Conservation (phyloP, 768 basidiomycete species). For the Rhodotorula taiwanensis region DNA sequence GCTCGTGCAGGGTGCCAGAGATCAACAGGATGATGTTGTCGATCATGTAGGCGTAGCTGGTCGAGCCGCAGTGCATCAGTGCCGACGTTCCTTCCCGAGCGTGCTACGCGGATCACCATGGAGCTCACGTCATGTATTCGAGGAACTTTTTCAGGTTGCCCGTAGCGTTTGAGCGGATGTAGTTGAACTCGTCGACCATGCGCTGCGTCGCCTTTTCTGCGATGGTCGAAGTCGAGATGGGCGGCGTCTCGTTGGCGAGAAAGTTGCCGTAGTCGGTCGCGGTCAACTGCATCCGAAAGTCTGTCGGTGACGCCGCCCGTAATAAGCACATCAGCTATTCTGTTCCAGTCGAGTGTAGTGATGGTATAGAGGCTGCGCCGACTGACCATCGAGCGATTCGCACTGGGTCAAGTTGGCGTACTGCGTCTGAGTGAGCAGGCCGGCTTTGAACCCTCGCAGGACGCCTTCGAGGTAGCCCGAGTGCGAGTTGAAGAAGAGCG, state of each 20-base stretch:
- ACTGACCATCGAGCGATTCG: conserved; percentile 86
- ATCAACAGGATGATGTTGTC: conserved; percentile 96
- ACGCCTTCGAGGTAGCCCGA: conserved; percentile 50
- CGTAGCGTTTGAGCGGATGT: conserved; percentile 79
- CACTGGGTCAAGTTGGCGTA: conserved; percentile 93
- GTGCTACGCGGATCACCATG: too few species aligned
- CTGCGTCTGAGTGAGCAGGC: conserved; percentile 77
- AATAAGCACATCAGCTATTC: background rate
- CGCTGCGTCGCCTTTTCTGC: conserved; percentile 93
- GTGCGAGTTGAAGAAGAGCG: conserved; percentile 46
- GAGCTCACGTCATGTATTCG: conserved; percentile 88
- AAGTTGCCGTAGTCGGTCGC: conserved; percentile 98
- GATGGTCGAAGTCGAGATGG: conserved; percentile 79
- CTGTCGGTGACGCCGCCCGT: conserved; percentile 47
- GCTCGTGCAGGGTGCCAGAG: conserved; percentile 91
- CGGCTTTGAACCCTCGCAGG: conserved; percentile 80
- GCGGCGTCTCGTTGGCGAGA: conserved; percentile 89
- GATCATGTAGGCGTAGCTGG: conserved; percentile 97
- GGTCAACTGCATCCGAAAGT: conserved; percentile 89
- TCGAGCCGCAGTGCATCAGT: too few species aligned
- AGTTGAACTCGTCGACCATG: conserved; percentile 96
- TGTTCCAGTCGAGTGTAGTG: background rate
- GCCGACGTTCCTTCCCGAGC: too few species aligned
- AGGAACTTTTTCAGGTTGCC: conserved; percentile 85
- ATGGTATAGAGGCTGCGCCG: too few species aligned